phyloP scores from a whole-genome alignment of 2,329 filamentous ascomycete species.

The Verticillium nubilum region DNA sequence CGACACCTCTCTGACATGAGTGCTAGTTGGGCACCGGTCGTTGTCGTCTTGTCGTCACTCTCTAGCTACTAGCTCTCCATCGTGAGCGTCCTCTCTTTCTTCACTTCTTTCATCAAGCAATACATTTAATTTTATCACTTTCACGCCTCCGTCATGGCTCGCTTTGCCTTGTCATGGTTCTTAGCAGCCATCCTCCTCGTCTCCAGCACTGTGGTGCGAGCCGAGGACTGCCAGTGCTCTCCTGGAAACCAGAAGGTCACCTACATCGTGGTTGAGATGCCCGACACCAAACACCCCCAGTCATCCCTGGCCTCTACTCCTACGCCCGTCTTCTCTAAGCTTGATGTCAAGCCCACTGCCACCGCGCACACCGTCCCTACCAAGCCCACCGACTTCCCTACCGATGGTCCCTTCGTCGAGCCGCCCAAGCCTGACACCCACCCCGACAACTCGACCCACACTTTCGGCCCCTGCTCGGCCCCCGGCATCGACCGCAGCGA shows the following conservation, averaged over 20 bases:
- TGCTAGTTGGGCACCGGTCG: background rate
- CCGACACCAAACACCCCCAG: conserved; percentile 5
- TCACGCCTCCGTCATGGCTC: conserved; percentile 5
- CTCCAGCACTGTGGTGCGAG: conserved; percentile 4
- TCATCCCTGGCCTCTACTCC: background rate
- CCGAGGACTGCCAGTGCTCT: conserved; percentile 10
- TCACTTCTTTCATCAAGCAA: background rate
- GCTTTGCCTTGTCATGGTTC: conserved; percentile 2
- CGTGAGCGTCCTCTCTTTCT: background rate
- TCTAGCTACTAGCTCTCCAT: background rate
- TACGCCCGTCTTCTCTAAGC: background rate
- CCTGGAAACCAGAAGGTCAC: conserved; percentile 9
- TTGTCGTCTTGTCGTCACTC: background rate
- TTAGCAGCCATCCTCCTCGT: conserved; percentile 6
- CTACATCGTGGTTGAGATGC: conserved; percentile 14
- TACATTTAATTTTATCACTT: background rate
- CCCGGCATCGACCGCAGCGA: conserved; percentile 8
- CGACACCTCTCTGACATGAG: background rate
- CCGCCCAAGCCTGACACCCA: conserved; percentile 16
- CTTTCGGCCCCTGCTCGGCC: conserved; percentile 9
- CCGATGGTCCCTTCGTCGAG: background rate
- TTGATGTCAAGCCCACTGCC: background rate
- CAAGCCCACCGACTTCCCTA: background rate
- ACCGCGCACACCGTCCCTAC: conserved; percentile 1
- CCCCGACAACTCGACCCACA: conserved; percentile 18